Evolutionary conservation across 345 rosid species (phyloP).

Genomic region (Gossypium sturtianum): DNA sequence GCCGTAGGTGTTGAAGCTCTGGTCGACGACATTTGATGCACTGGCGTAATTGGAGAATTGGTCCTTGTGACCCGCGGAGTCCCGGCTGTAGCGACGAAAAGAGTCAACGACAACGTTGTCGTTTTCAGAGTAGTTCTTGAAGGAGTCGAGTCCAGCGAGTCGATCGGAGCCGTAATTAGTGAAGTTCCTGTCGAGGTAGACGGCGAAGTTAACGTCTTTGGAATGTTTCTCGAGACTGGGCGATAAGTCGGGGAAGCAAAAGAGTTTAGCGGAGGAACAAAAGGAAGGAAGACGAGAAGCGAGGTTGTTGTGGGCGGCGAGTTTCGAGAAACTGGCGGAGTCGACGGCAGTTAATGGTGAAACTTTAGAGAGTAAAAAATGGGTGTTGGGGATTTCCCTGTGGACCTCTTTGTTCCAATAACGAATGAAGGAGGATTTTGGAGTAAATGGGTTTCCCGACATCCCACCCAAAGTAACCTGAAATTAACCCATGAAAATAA

Average conservation of each 20-base stretch:
- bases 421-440: conserved; percentile 65
- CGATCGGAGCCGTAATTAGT: conserved; percentile 56
- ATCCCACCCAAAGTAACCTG: conserved; percentile 32
- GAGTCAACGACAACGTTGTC: conserved; percentile 35
- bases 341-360: conserved; percentile 68
- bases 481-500: conserved; percentile 12
- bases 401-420: conserved; percentile 83
- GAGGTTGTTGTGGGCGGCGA: conserved; percentile 56
- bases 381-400: conserved; percentile 34
- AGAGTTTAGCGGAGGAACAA: conserved; percentile 76
- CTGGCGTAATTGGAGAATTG: conserved; percentile 38
- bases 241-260: conserved; percentile 67
- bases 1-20: conserved; percentile 77
- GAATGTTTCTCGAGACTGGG: conserved; percentile 38
- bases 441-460: conserved; percentile 63
- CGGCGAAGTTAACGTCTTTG: conserved; percentile 47
- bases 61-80: conserved; percentile 35
- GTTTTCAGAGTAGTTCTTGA: conserved; percentile 42
- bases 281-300: conserved; percentile 55
- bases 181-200: conserved; percentile 60
- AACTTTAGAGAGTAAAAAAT: conserved; percentile 66
- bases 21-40: conserved; percentile 48
- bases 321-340: conserved; percentile 58
- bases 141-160: conserved; percentile 50
- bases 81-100: conserved; percentile 57